Evolutionary conservation across 495 filamentous ascomycete genomes (phyloP), one percentile per base, ranked within the genome.

Genomic region (Tuber microsphaerosporum): DNA sequence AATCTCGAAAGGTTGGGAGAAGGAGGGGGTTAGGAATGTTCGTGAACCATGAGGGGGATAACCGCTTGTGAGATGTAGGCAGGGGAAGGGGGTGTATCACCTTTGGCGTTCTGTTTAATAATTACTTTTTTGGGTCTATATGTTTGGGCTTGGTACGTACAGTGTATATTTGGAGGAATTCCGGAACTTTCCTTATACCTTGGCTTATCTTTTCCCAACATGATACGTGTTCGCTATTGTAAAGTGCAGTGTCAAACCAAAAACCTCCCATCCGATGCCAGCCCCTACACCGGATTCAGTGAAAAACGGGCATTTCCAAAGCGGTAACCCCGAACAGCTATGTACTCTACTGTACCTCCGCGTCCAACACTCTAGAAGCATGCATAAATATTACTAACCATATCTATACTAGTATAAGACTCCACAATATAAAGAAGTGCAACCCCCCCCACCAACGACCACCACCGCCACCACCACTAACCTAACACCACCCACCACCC

Each of bases 1-100:
- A 88, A 34, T 65, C 7, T 17, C 31, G 56, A 19, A 34, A 34
- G 14, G 26, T 65, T 65, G 56, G 56, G n/a, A 26, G n/a, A 26
- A 61, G n/a, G n/a, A 61, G 9, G 51, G 48, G n/a, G 26, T 26
- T n/a, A 61, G n/a, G n/a, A 22, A 61, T 9, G 51, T 26, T 61
- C 31, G 31, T 34, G 56, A 65, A 34, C 17, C 26, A 34, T 2
- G 3, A 8, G 56, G 12, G 26, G 56, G 56, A n/a, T 61, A 61
- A 61, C 51, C 51, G 10, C n/a, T 26, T 26, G 51, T 61, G 51
- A 31, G 51, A 61, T 61, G 51, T 31, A 48, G 17, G 17, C 45
- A 61, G 51, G 51, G 51, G 22, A 12, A n/a, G 10, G 51, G 51
- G n/a, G n/a, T 10, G n/a, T 61, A 26, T 12, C n/a, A n/a, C 10